A percentile compares a stretch with the other conserved stretches of the same genome.
Conservation (phyloP, 768 basidiomycete species). For the Suillus decipiens region DNA sequence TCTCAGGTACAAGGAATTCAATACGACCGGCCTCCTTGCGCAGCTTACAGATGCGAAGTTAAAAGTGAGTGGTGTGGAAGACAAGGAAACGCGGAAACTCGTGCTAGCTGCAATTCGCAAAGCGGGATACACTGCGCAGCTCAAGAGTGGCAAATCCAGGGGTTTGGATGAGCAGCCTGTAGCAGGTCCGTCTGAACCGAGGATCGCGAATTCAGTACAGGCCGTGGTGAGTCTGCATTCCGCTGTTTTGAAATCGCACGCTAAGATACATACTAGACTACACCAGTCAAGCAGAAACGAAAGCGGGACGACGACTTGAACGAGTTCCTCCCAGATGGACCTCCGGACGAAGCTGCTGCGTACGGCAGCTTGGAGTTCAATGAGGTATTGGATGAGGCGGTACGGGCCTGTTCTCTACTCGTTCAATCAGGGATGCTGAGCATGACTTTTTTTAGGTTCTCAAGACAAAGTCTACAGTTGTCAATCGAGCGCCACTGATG, state of each 20-base stretch:
- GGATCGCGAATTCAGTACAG: slow-evolving; percentile 27
- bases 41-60: slow-evolving; percentile 64
- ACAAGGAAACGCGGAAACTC: slow-evolving; percentile 64
- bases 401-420: not conserved
- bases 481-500: slow-evolving; percentile 94
- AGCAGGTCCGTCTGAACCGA: slow-evolving; percentile 15
- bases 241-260: not conserved
- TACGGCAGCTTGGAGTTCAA: slow-evolving; percentile 67
- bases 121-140: slow-evolving; percentile 52
- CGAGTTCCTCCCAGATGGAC: slow-evolving; percentile 56
- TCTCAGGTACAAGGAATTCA: slow-evolving; percentile 69
- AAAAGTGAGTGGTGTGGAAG: slow-evolving; percentile 54
- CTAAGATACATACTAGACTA: slow-evolving; percentile 36
- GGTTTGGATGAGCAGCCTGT: slow-evolving; percentile 2
- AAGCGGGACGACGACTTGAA: slow-evolving; percentile 47
- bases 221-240: slow-evolving; percentile 29
- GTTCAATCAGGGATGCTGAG: slow-evolving; percentile 1
- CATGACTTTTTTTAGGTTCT: slow-evolving; percentile 49
- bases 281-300: slow-evolving; percentile 53
- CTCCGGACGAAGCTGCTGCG: slow-evolving; percentile 49
- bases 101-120: slow-evolving; percentile 62
- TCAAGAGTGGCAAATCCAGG: not conserved
- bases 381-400: slow-evolving; percentile 67
- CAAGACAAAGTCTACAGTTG: slow-evolving; percentile 57
- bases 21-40: slow-evolving; percentile 57